Base-by-base conservation (phyloP, 2,329 filamentous ascomycete species). In the Samsoniella hepiali region DNA sequence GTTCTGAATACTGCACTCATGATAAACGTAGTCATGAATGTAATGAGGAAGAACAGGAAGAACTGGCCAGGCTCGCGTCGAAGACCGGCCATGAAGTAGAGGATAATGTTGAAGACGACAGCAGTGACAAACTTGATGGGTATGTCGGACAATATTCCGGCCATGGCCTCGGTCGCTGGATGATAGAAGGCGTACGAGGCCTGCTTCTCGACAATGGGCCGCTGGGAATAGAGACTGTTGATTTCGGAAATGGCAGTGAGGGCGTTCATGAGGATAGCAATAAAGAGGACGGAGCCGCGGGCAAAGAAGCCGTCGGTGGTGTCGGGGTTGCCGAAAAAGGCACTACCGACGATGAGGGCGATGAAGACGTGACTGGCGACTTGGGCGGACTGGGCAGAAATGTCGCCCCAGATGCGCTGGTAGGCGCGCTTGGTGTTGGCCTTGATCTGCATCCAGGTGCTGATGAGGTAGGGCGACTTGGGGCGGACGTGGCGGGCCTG, bases 1-100 rank as follows among this genome's bases (percentile, higher is more conserved):
- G 87, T 90, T 32, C 90, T 82, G 78, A 94, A 94, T 47, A 92
- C 79, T 74, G 88, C 90, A 44, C 84, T 88, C 88, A 93, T 93
- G 67, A 87, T 82, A 67, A 94, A 80, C 0, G 86, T 91, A 1
- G 84, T 81, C 17, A 86, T 75, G 72, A 90, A 91, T 0, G 84
- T 87, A 67, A 93, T 82, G 22, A 95, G 77, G 66, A 90, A 82
- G 77, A 88, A 95, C 66, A 91, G 81, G 76, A 95, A 95, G 79
- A 93, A 95, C 1, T 85, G 78, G 1, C 82, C 85, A 0, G 90
- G 79, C 58, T 85, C 83, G 34, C 88, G 81, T 1, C 79, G 73
- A 2, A 86, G 74, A 1, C 78, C 79, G 1, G 81, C 72, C 69
- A 88, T 70, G 68, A 87, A 88, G 72, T 88, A 88, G 3, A 87